Evolutionary conservation across 2,329 filamentous ascomycete genomes (phyloP).

Genomic region (Purpureocillium lavendulum): DNA sequence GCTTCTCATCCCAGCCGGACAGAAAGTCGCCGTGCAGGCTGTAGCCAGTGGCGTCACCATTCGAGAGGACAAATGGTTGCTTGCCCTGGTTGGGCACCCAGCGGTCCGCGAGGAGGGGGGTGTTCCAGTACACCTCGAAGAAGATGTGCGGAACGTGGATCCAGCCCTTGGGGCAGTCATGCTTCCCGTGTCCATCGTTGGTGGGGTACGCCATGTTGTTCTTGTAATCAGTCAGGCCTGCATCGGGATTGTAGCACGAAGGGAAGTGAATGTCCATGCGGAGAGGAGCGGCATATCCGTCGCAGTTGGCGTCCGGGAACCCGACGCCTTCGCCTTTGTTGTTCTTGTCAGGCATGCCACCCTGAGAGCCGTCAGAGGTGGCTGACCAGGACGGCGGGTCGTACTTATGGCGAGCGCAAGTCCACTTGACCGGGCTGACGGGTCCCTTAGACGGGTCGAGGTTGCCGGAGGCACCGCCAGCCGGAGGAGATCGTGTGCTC

Average conservation of each 20-base stretch:
- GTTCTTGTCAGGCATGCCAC: slow-evolving; percentile 45
- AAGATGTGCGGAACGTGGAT: slow-evolving; percentile 50
- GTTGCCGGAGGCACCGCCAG: slow-evolving; percentile 38
- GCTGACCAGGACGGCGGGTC: slow-evolving; percentile 43
- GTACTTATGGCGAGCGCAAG: slow-evolving; percentile 48
- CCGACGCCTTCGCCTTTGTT: slow-evolving; percentile 50
- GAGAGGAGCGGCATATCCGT: slow-evolving; percentile 51
- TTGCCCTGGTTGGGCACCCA: slow-evolving; percentile 45
- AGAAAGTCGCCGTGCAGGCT: slow-evolving; percentile 66
- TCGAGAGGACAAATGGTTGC: slow-evolving; percentile 60
- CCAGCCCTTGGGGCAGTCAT: slow-evolving; percentile 46
- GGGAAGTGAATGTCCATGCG: slow-evolving; percentile 65
- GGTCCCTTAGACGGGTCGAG: slow-evolving; percentile 43
- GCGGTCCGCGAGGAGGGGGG: slow-evolving; percentile 39
- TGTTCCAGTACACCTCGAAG: slow-evolving; percentile 54
- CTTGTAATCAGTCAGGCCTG: slow-evolving; percentile 50
- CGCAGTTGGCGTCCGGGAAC: slow-evolving; percentile 65
- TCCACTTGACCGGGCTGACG: slow-evolving; percentile 49
- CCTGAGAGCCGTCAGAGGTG: slow-evolving; percentile 44
- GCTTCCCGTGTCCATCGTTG: slow-evolving; percentile 32
- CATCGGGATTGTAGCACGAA: slow-evolving; percentile 61
- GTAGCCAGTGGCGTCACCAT: slow-evolving; percentile 63
- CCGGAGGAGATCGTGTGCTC: slow-evolving; percentile 47
- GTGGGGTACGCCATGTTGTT: slow-evolving; percentile 60
- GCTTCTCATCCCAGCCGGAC: slow-evolving; percentile 60